Evolutionary conservation across 2,329 filamentous ascomycete species (phyloP).

Genomic region (Fusarium longipes): DNA sequence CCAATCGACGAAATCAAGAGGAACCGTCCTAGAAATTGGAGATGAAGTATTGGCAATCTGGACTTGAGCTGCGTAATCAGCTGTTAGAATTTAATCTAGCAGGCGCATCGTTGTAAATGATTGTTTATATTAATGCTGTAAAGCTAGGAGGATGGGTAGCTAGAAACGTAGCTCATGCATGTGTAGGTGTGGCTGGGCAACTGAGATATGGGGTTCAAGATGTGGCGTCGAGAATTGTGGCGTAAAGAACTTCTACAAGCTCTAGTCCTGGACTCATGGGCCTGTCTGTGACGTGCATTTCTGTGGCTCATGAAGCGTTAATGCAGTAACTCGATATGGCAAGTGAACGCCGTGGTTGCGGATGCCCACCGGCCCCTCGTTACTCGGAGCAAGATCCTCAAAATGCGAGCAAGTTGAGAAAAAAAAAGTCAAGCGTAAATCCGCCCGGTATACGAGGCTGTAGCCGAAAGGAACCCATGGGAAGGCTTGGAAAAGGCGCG

Average conservation of each 20-base stretch:
- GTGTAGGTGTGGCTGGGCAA: not conserved
- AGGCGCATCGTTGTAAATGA: conserved; percentile 6
- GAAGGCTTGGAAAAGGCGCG: conserved; percentile 42
- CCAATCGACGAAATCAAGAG: conserved; percentile 2
- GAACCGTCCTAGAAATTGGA: not conserved
- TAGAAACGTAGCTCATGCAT: conserved; percentile 1
- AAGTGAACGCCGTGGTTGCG: conserved; percentile 12
- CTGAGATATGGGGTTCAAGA: not conserved
- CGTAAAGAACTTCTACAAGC: not conserved
- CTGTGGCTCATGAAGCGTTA: conserved; percentile 1
- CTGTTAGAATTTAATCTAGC: not conserved
- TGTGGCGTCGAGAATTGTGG: conserved; percentile 12
- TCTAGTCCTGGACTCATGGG: not conserved
- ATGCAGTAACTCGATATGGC: not conserved
- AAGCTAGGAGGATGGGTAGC: conserved; percentile 12
- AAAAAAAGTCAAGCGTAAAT: conserved; percentile 38
- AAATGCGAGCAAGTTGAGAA: conserved; percentile 12
- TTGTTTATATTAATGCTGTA: conserved; percentile 19
- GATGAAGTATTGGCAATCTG: not conserved
- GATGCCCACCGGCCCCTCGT: conserved; percentile 36
- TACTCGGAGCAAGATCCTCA: conserved; percentile 26
- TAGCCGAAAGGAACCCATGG: conserved; percentile 36
- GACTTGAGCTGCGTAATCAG: not conserved
- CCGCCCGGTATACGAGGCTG: conserved; percentile 49
- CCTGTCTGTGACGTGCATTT: conserved; percentile 28